Evolutionary conservation across 768 basidiomycete genomes (phyloP), one percentile per base, ranked within the genome.

Genomic region (Lentinula detonsa): DNA sequence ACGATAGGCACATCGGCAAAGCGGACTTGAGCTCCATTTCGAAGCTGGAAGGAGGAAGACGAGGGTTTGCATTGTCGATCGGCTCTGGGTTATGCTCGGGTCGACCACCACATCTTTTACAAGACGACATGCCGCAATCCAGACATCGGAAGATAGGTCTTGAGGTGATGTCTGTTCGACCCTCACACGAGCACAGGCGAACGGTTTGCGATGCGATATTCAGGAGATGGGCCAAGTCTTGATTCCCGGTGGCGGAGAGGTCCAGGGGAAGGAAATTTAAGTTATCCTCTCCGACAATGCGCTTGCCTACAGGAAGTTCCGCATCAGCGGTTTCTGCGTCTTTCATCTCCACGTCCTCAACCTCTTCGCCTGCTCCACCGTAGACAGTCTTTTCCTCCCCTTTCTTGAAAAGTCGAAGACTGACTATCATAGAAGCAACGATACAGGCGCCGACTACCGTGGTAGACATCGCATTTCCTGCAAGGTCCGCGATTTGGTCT

Each of bases 391-490:
- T 76, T 66, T 91, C 88, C 40, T 84, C 73, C 4, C 91, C 90
- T 1, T 74, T 73, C 63, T 86, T 87, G 35, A 97, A 76, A 37
- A 92, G 78, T 52, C 83, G 81, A 69, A 79, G 80, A 5, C 85
- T 85, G 1, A 87, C 73, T 9, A 90, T 81, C 49, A 98, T 76
- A 0, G 93, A 93, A 16, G 90, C 87, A 59, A 96, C 75, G 64
- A 97, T 91, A 64, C 92, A 88, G 3, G 92, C 83, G 1, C 95
- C 95, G 34, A 98, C 95, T 28, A 97, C 95, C 1, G 95, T 97
- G 4, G 95, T 93, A 1, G 94, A 95, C 95, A 98, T 98, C 62
- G 95, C 95, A 68, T 98, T 98, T 2, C 95, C 95, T 18, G 95
- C 95, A 15, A 98, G 80, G 72, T 97, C 94, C 3, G 94, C 93